These are phyloP conservation scores for Catunica adiposa DNA, from an alignment of 2,329 filamentous ascomycete species.

Conservation along the genomic window DNA sequence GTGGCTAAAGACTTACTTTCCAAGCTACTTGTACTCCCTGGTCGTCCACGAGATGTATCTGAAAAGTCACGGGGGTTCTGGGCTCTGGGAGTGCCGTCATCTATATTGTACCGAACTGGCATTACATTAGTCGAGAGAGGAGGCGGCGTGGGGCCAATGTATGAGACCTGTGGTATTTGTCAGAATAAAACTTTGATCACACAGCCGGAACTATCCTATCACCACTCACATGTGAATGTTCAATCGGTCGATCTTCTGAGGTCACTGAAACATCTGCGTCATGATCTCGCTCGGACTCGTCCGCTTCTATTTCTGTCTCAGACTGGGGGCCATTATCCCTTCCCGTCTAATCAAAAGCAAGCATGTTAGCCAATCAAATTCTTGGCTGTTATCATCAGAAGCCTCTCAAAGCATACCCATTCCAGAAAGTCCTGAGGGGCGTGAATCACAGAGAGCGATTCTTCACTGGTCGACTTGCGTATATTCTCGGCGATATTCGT, in stretches of 20 bases:
- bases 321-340: slow-evolving; percentile 1
- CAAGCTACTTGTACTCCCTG: slow-evolving; percentile 56
- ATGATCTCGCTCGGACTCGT: slow-evolving; percentile 6
- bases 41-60: slow-evolving; percentile 39
- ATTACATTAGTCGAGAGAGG: slow-evolving; percentile 61
- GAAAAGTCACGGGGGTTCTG: slow-evolving; percentile 66
- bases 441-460: slow-evolving; percentile 80
- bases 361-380: no score
- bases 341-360: no score
- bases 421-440: slow-evolving; percentile 66
- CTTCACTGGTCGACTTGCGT: slow-evolving; percentile 49
- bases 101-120: slow-evolving; percentile 46
- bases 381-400: no score
- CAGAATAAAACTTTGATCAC: background rate
- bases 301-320: slow-evolving; percentile 5
- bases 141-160: slow-evolving; percentile 38
- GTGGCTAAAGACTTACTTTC: slow-evolving; percentile 50
- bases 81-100: slow-evolving; percentile 62
- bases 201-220: background rate
- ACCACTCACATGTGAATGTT: slow-evolving; percentile 1
- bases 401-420: slow-evolving; percentile 43
- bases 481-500: slow-evolving; percentile 42
- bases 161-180: background rate
- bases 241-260: slow-evolving; percentile 1
- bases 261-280: slow-evolving; percentile 2